phyloP scores from a whole-genome alignment of 2,329 filamentous ascomycete genomes.

The Fusarium odoratissimum region DNA sequence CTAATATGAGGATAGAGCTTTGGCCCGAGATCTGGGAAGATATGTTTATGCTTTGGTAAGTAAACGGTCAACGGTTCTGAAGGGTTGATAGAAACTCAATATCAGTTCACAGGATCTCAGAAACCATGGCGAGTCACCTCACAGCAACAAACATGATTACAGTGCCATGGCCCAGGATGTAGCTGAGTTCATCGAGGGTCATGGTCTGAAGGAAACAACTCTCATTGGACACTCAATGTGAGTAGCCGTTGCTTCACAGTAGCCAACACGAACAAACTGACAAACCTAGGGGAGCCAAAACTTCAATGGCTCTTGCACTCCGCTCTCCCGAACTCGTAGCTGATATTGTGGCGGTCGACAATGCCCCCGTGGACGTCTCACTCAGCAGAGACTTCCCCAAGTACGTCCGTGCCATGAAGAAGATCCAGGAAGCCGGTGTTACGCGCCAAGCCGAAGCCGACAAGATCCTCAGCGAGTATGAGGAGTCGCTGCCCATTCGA shows the following conservation, averaged over 20 bases:
- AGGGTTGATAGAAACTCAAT: conserved; percentile 26
- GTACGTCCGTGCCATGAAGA: conserved; percentile 87
- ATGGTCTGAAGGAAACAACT: conserved; percentile 76
- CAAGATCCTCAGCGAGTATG: conserved; percentile 78
- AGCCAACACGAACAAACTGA: background rate
- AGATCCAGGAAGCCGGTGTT: conserved; percentile 76
- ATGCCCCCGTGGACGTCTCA: conserved; percentile 85
- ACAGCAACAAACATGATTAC: conserved; percentile 82
- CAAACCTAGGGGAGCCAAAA: conserved; percentile 81
- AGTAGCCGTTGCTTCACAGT: conserved; percentile 40
- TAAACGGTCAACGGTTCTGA: conserved; percentile 5
- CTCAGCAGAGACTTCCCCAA: conserved; percentile 79
- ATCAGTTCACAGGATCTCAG: conserved; percentile 75
- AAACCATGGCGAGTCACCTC: conserved; percentile 93
- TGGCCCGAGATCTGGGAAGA: conserved; percentile 83
- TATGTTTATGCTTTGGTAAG: conserved; percentile 84
- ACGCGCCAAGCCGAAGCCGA: conserved; percentile 83
- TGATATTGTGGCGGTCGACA: conserved; percentile 87
- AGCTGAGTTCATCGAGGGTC: conserved; percentile 78
- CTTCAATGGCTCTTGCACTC: conserved; percentile 88
- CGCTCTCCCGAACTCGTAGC: conserved; percentile 73
- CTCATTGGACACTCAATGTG: conserved; percentile 96
- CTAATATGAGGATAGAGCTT: conserved; percentile 63
- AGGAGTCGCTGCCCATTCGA: conserved; percentile 78
- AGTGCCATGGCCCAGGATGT: conserved; percentile 84